phyloP scores from a whole-genome alignment of 768 basidiomycete species.

The Tremella fuciformis region DNA sequence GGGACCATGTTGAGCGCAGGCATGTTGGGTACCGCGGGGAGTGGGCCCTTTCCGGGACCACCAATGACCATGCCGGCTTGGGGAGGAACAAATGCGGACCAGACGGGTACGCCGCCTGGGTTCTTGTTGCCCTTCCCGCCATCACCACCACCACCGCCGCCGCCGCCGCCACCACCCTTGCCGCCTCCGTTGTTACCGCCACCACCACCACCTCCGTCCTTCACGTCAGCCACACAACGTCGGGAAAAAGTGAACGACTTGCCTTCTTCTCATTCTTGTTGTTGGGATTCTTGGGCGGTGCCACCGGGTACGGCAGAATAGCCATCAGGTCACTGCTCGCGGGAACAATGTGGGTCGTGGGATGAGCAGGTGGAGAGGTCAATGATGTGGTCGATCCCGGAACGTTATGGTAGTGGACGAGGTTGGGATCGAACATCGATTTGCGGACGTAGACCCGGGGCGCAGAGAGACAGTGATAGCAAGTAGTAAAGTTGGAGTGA shows the following conservation, averaged over 20 bases:
- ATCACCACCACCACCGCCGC: slow-evolving; percentile 6
- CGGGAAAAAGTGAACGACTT: background rate
- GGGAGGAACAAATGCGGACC: slow-evolving; percentile 34
- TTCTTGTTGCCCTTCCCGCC: slow-evolving; percentile 12
- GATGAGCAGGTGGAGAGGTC: background rate
- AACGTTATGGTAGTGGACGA: background rate
- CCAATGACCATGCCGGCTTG: slow-evolving; percentile 17
- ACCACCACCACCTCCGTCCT: too few species aligned
- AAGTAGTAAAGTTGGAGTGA: background rate
- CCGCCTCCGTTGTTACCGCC: background rate
- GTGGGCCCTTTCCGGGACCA: slow-evolving; percentile 21
- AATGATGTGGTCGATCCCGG: background rate
- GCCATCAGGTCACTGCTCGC: slow-evolving; percentile 42
- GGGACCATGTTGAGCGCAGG: slow-evolving; percentile 11
- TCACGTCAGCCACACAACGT: too few species aligned
- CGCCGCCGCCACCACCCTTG: background rate
- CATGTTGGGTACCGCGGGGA: slow-evolving; percentile 14
- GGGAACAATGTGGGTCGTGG: background rate
- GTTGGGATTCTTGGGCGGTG: slow-evolving; percentile 29
- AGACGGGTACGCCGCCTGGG: slow-evolving; percentile 36
- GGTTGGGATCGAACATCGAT: background rate
- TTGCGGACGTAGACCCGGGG: background rate
- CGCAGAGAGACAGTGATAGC: slow-evolving; percentile 5
- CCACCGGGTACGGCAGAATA: slow-evolving; percentile 42
- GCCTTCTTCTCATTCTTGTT: slow-evolving; percentile 31